Percentiles rank a stretch among this genome's conserved stretches.
Conservation (phyloP, 2,329 filamentous ascomycete species). For the Fusarium abutilonis region DNA sequence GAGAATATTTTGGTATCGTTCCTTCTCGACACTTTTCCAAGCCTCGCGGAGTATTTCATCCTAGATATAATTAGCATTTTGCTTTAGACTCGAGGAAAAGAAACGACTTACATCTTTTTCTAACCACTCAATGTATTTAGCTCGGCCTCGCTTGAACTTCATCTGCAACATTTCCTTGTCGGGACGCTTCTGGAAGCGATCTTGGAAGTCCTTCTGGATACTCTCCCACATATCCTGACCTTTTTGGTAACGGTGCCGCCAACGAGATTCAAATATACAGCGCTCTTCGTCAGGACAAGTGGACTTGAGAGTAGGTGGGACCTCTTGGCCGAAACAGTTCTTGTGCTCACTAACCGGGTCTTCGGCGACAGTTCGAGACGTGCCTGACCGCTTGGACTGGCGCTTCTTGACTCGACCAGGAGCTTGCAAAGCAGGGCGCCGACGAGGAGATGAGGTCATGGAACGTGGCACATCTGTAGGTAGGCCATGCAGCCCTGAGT, state of each 20-base stretch:
- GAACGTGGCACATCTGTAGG: slow-evolving; percentile 31
- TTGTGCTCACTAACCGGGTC: slow-evolving; percentile 48
- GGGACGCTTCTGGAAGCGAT: slow-evolving; percentile 49
- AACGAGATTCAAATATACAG: slow-evolving; percentile 61
- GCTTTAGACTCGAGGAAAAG: neutral
- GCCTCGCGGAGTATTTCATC: slow-evolving; percentile 54
- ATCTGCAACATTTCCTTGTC: slow-evolving; percentile 65
- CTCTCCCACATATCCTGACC: slow-evolving; percentile 69
- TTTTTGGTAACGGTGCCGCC: slow-evolving; percentile 57
- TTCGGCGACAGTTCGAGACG: slow-evolving; percentile 22
- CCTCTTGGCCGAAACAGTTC: slow-evolving; percentile 50
- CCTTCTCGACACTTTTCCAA: slow-evolving; percentile 54
- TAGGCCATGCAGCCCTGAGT: slow-evolving; percentile 16
- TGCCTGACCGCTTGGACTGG: slow-evolving; percentile 29
- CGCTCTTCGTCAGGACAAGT: slow-evolving; percentile 60
- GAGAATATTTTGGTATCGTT: slow-evolving; percentile 56
- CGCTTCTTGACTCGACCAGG: slow-evolving; percentile 46
- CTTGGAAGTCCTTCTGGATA: slow-evolving; percentile 57
- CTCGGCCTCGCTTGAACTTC: slow-evolving; percentile 62
- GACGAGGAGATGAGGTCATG: slow-evolving; percentile 44
- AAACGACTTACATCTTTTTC: slow-evolving; percentile 58
- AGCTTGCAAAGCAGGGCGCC: slow-evolving; percentile 34
- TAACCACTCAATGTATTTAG: slow-evolving; percentile 61
- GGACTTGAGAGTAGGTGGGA: slow-evolving; percentile 54
- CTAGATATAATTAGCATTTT: slow-evolving; percentile 45